Percentiles rank a stretch among this genome's conserved stretches.
Evolutionary conservation across 768 basidiomycete species (phyloP).

Genomic region (Lactarius pseudohatsudake): DNA sequence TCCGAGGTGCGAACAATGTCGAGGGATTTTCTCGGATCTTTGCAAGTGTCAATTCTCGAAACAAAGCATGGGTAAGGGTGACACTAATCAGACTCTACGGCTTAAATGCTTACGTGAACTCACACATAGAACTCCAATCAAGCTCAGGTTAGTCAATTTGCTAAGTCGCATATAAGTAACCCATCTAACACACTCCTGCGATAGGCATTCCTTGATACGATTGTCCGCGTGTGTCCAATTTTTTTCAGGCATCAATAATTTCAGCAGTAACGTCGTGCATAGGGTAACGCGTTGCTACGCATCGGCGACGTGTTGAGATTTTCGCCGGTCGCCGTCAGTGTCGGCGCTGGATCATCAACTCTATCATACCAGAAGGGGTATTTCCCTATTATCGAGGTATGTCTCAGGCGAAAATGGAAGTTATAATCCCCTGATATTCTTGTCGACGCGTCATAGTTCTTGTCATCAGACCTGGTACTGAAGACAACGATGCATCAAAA

Average conservation of each 20-base stretch:
- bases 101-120: background rate
- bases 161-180: background rate
- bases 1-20: slow-evolving; percentile 30
- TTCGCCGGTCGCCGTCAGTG: slow-evolving; percentile 28
- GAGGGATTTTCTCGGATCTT: slow-evolving; percentile 34
- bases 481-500: slow-evolving; percentile 36
- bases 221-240: slow-evolving; percentile 29
- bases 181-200: background rate
- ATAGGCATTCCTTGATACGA: slow-evolving; percentile 33
- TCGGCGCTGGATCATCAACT: slow-evolving; percentile 10
- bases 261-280: background rate
- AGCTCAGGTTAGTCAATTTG: slow-evolving; percentile 32
- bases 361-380: slow-evolving; percentile 39
- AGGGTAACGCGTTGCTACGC: slow-evolving; percentile 35
- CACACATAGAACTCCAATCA: slow-evolving; percentile 31
- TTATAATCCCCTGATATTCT: too few relatives aligned
- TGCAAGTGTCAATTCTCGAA: slow-evolving; percentile 32
- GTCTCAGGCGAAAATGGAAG: background rate
- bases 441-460: slow-evolving; percentile 31
- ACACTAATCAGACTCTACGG: background rate
- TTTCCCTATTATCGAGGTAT: slow-evolving; percentile 36
- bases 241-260: background rate
- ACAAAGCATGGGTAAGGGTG: slow-evolving; percentile 32
- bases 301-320: slow-evolving; percentile 37
- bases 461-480: slow-evolving; percentile 35